Evolutionary conservation across 1,139 yeast species (phyloP).

Genomic region (Arxiozyma telluris): DNA sequence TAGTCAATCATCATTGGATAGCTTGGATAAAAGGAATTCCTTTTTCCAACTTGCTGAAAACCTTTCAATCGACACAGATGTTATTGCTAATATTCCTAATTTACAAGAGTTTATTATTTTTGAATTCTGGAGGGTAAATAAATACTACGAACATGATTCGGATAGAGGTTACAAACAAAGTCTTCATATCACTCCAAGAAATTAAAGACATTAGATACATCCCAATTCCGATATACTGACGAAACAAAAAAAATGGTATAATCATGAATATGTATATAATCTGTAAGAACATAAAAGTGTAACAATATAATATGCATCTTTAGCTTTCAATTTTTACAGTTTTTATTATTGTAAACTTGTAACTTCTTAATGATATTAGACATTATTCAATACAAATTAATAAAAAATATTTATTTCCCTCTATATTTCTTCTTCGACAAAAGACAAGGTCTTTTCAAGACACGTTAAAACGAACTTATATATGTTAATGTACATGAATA

Average conservation of each 20-base stretch:
- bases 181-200: slow-evolving; percentile 32
- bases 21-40: slow-evolving; percentile 25
- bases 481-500: no score
- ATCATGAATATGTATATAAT: no score
- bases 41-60: slow-evolving; percentile 29
- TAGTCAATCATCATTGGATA: slow-evolving; percentile 21
- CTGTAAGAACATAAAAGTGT: not conserved
- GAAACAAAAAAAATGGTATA: no score
- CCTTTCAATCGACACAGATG: slow-evolving; percentile 22
- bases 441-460: not conserved
- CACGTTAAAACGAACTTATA: no score
- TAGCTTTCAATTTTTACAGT: no score
- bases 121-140: slow-evolving; percentile 63
- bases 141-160: slow-evolving; percentile 48
- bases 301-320: no score
- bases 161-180: slow-evolving; percentile 71
- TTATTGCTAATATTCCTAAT: slow-evolving; percentile 24
- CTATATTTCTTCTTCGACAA: not conserved
- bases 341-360: no score
- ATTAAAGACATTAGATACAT: not conserved
- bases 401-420: no score
- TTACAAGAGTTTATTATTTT: slow-evolving; percentile 55
- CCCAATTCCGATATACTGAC: no score
- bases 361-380: no score
- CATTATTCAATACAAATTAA: no score